Conservation (phyloP, 495 filamentous ascomycete species). For the Trichoderma parareesei region DNA sequence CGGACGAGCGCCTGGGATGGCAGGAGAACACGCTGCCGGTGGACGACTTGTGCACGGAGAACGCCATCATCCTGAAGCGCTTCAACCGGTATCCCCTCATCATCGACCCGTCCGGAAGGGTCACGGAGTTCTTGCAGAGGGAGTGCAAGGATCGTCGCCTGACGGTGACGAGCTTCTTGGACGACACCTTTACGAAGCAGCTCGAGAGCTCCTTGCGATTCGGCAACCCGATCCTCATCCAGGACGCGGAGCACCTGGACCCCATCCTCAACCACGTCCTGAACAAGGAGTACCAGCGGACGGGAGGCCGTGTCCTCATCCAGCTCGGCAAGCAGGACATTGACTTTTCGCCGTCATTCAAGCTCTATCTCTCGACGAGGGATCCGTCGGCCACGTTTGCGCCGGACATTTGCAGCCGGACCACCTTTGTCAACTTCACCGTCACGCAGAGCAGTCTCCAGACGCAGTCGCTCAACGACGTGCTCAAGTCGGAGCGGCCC, state of each 20-base stretch:
- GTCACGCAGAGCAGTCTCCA: slow-evolving; percentile 98
- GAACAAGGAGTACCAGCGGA: slow-evolving; percentile 99
- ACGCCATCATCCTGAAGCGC: slow-evolving; percentile 91
- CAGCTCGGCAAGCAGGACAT: slow-evolving; percentile 98
- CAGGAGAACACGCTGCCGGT: slow-evolving; percentile 91
- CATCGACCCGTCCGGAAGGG: slow-evolving; percentile 92
- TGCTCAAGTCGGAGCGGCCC: slow-evolving; percentile 91
- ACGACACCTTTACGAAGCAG: slow-evolving; percentile 96
- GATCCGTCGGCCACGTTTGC: slow-evolving; percentile 95
- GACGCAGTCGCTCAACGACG: slow-evolving; percentile 93
- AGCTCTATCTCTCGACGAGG: slow-evolving; percentile 86
- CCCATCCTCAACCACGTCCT: slow-evolving; percentile 97
- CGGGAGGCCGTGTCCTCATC: slow-evolving; percentile 95
- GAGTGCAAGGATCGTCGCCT: slow-evolving; percentile 88
- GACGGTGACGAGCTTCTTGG: slow-evolving; percentile 95
- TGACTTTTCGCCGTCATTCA: slow-evolving; percentile 96
- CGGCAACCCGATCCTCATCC: slow-evolving; percentile 96
- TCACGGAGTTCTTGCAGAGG: slow-evolving; percentile 88
- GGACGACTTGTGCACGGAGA: slow-evolving; percentile 98
- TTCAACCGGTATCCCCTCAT: slow-evolving; percentile 98
- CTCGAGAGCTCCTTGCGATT: slow-evolving; percentile 94
- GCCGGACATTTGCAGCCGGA: slow-evolving; percentile 96
- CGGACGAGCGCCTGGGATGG: slow-evolving; percentile 90
- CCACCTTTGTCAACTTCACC: slow-evolving; percentile 98
- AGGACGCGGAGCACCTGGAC: slow-evolving; percentile 95